A percentile compares a stretch with the other conserved stretches of the same genome.
phyloP scores from a whole-genome alignment of 164 flowering plant genomes.

The Aristolochia fimbriata region DNA sequence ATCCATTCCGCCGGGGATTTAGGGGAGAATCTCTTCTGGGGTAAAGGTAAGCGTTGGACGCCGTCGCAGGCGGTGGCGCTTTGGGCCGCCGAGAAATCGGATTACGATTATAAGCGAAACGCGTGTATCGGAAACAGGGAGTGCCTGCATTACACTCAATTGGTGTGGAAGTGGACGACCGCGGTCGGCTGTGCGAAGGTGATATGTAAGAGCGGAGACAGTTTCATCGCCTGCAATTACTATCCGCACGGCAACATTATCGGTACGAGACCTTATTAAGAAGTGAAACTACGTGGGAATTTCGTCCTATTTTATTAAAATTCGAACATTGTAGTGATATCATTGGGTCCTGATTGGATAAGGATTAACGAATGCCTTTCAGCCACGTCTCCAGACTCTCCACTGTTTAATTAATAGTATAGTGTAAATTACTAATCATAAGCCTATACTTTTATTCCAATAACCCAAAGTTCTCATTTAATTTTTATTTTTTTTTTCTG shows the following conservation, averaged over 20 bases:
- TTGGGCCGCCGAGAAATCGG: constrained; percentile 12
- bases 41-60: constrained; percentile 7
- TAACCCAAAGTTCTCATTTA: too few relatives aligned
- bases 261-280: background rate
- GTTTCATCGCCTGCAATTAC: constrained; percentile 11
- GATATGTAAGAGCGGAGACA: constrained; percentile 7
- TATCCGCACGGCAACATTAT: constrained; percentile 14
- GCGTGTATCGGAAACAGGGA: constrained; percentile 3
- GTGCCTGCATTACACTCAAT: constrained; percentile 17
- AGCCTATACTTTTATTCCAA: too few relatives aligned
- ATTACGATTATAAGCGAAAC: constrained; percentile 9
- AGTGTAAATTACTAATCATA: too few relatives aligned
- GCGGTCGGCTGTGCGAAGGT: constrained; percentile 14
- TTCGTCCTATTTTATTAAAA: too few relatives aligned
- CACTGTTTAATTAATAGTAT: too few relatives aligned
- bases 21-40: constrained; percentile 21
- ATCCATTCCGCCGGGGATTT: constrained; percentile 11
- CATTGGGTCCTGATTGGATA: too few relatives aligned
- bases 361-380: too few relatives aligned
- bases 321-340: too few relatives aligned
- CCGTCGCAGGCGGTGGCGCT: constrained; percentile 8
- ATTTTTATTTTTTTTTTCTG: too few relatives aligned
- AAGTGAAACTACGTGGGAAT: too few relatives aligned
- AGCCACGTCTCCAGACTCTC: too few relatives aligned
- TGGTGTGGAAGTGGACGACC: constrained; percentile 11